Evolutionary conservation across 192 early-diverging fungal species (phyloP), one percentile per base, ranked within the genome.

Genomic region (Cetraspora pellucida): DNA sequence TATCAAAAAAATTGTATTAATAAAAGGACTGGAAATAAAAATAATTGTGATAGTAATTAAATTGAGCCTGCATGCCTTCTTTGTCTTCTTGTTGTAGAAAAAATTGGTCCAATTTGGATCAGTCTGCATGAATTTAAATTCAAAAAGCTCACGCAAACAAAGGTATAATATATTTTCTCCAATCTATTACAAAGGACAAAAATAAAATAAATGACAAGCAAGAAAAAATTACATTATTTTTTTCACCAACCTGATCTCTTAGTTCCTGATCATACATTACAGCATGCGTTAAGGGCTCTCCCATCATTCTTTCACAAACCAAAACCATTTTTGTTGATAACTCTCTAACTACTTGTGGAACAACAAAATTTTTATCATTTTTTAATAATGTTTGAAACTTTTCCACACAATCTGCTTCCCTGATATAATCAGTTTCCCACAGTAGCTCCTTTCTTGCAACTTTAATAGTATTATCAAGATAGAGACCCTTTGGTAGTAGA

Each of bases 71-170:
- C 7, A 47, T 72, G 82, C 81, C 82, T 89, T 93, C 60, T 86
- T 83, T 11, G 86, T 88, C 6, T 49, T 44, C 3, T 65, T 77
- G 74, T 95, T 91, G 79, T 96, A 99, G 66, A 99, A 82, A 80
- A 99, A 99, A 81, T 99, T 99, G 65, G 93, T 90, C 97, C 97
- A 99, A 80, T 99, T 99, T 2, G 97, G 97, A 82, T 99, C 97
- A 8, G 97, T 99, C 82, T 99, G 97, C 97, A 99, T 99, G 81
- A 93, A 97, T 73, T 90, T 85, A 82, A 95, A 98, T 61, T 91
- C 88, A 80, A 97, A 98, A 54, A 99, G 83, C 79, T 99, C 96
- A 50, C 88, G 83, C 54, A 99, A 85, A 80, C 93, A 95, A 10
- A 99, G 90, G 3, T 86, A 80, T 65, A 99, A 83, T 25, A 98